Base-by-base conservation (phyloP, 2,329 filamentous ascomycete species). In the Orbilia javanica region DNA sequence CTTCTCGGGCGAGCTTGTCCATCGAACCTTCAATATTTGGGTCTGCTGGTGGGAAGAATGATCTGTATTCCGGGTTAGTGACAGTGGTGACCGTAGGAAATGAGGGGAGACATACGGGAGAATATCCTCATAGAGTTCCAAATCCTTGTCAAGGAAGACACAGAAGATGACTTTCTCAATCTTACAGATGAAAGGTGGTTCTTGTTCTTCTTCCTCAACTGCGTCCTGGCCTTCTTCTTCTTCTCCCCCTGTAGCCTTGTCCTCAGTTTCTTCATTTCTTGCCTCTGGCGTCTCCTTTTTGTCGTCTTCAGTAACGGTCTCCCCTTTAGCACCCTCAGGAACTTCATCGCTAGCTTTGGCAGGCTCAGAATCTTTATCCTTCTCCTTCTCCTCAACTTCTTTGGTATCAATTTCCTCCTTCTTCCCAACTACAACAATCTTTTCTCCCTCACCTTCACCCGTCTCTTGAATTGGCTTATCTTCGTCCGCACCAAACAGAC, bases 121-220 rank as follows among this genome's bases (percentile, higher is more conserved):
- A 39, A 87, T 85, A 25, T 88, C 81, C 64, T 90, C 86, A 83
- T 98, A 98, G 0, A 92, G 90, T 44, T 85, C 84, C 75, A 92
- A 89, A 81, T 98, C 94, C 84, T 94, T 94, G 66, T 86, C 84
- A 83, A 92, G 87, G 83, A 97, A 97, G 15, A 90, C 92, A 82
- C 94, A 94, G 85, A 98, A 97, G 18, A 97, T 87, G 11, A 98
- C 88, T 81, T 89, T 89, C 52, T 93, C 89, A 31, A 97, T 83
- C 81, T 86, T 88, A 46, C 27, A 48, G 1, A 65, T 7, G 29
- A 71, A 71, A 22, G 66, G 66, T 7, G 27, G 46, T 11, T 52
- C n/a, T 48, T n/a, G n/a, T n/a, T 48, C 22, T 53, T 82, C 69
- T 83, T 86, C 25, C 15, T 18, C n/a, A 1, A 6, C 13, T 25